These are phyloP conservation scores for Talaromyces sp. DNA, from an alignment of 2,329 filamentous ascomycete genomes.

Conservation along the genomic window DNA sequence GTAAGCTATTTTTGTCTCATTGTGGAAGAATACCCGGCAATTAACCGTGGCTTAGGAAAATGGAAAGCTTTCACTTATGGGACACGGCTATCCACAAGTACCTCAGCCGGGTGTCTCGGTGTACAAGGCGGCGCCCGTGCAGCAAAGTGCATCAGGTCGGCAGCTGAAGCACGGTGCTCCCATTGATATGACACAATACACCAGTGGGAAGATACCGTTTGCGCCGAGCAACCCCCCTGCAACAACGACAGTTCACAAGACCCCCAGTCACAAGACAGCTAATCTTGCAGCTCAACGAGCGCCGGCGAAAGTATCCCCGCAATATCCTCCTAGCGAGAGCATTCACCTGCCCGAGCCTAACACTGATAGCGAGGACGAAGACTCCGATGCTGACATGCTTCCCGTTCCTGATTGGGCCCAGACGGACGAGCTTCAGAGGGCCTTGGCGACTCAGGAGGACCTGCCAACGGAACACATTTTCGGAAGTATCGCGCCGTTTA, in stretches of 20 bases:
- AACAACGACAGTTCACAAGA: slow-evolving; percentile 59
- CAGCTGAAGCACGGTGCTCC: slow-evolving; percentile 58
- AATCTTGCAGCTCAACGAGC: slow-evolving; percentile 35
- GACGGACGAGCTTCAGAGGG: slow-evolving; percentile 71
- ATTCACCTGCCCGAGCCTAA: slow-evolving; percentile 94
- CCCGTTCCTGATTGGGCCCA: slow-evolving; percentile 80
- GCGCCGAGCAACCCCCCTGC: slow-evolving; percentile 60
- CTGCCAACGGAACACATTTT: slow-evolving; percentile 77
- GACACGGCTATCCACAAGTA: slow-evolving; percentile 30
- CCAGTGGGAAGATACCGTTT: slow-evolving; percentile 85
- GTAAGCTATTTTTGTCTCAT: slow-evolving; percentile 39
- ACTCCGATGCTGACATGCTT: slow-evolving; percentile 59
- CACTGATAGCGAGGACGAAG: slow-evolving; percentile 88
- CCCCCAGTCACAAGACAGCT: slow-evolving; percentile 41
- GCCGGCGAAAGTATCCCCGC: slow-evolving; percentile 64
- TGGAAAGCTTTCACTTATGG: slow-evolving; percentile 38
- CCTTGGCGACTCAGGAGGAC: slow-evolving; percentile 76
- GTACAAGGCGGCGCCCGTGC: slow-evolving; percentile 27
- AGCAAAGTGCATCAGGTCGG: slow-evolving; percentile 45
- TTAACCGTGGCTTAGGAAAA: slow-evolving; percentile 20
- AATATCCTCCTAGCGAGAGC: slow-evolving; percentile 81
- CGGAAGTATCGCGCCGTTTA: slow-evolving; percentile 78
- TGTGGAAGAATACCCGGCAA: not conserved
- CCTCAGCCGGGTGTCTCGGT: slow-evolving; percentile 25
- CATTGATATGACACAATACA: slow-evolving; percentile 80